phyloP scores from a whole-genome alignment of 805 yeast genomes.

The Candida andamanensis region DNA sequence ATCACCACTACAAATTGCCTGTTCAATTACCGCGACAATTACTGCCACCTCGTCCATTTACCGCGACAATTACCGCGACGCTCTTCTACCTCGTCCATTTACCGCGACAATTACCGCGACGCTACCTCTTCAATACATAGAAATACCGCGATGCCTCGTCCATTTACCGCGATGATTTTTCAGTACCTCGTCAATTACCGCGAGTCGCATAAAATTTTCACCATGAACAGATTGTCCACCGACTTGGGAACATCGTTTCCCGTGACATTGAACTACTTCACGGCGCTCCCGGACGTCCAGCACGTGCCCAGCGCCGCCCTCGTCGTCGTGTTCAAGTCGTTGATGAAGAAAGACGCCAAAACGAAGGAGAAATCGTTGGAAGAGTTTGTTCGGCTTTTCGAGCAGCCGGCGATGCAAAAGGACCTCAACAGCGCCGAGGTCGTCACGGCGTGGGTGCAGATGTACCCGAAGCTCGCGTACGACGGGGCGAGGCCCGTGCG shows the following conservation, averaged over 20 bases:
- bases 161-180: too few relatives aligned
- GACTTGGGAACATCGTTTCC: slow-evolving; percentile 36
- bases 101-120: too few relatives aligned
- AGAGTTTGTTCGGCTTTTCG: slow-evolving; percentile 40
- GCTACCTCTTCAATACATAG: too few relatives aligned
- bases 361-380: slow-evolving; percentile 77
- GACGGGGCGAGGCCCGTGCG: slow-evolving; percentile 69
- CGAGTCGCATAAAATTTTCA: too few relatives aligned
- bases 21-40: too few relatives aligned
- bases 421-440: slow-evolving; percentile 43
- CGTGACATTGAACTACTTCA: slow-evolving; percentile 68
- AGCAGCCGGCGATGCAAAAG: slow-evolving; percentile 13
- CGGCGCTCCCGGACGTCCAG: slow-evolving; percentile 64
- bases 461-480: slow-evolving; percentile 73
- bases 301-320: slow-evolving; percentile 39
- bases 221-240: slow-evolving; percentile 9
- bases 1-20: too few relatives aligned
- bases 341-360: slow-evolving; percentile 74
- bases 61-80: too few relatives aligned
- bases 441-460: slow-evolving; percentile 67
- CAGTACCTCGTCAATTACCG: too few relatives aligned
- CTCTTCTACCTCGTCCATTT: too few relatives aligned
- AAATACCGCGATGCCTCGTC: too few relatives aligned
- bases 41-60: too few relatives aligned
- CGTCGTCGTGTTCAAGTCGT: slow-evolving; percentile 64